Evolutionary conservation across 2,329 filamentous ascomycete genomes (phyloP), one percentile per base, ranked within the genome.

Genomic region (Corinectria fuckeliana): DNA sequence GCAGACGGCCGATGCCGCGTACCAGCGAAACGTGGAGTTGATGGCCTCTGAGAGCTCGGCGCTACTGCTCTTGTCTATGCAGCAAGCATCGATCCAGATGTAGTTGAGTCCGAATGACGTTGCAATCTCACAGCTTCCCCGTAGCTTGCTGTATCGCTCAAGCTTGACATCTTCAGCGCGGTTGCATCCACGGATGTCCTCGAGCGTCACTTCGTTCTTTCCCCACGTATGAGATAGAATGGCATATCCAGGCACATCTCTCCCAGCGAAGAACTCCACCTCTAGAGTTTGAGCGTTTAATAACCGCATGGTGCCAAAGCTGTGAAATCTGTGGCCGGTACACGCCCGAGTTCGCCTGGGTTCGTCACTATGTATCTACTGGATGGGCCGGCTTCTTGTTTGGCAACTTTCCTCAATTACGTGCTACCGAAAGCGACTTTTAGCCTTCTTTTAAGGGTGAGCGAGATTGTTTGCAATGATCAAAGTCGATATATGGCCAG

Each of bases 1-100:
- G 49, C 72, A 74, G 8, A 71, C 55, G 2, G 36, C 32, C 1
- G 72, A 67, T 14, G 67, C 58, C 5, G 67, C 66, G 39, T 75
- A 75, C 72, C 72, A 75, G 5, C 68, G 64, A 48, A 72, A 75
- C 72, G 74, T 75, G 50, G 71, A 74, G 38, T 72, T 72, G 58
- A 72, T 72, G 23, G 70, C 70, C 18, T 72, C 70, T 2, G 70
- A 72, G 4, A 72, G 71, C 48, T 75, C 73, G 1, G 73, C 69
- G 13, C 69, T 73, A 48, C 69, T 73, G 7, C 61, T 64, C 51
- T 73, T 75, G 45, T 75, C 72, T 16, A 75, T 75, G 42, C 72
- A 75, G 45, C 70, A 72, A 0, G 71, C 74, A 16, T 75, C 72
- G 18, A 72, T 64, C 72, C 72, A 75, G 6, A 75, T 32, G 16